These are phyloP conservation scores for Chalaropsis thielavioides DNA, from an alignment of 2,329 filamentous ascomycete species.

Conservation along the genomic window DNA sequence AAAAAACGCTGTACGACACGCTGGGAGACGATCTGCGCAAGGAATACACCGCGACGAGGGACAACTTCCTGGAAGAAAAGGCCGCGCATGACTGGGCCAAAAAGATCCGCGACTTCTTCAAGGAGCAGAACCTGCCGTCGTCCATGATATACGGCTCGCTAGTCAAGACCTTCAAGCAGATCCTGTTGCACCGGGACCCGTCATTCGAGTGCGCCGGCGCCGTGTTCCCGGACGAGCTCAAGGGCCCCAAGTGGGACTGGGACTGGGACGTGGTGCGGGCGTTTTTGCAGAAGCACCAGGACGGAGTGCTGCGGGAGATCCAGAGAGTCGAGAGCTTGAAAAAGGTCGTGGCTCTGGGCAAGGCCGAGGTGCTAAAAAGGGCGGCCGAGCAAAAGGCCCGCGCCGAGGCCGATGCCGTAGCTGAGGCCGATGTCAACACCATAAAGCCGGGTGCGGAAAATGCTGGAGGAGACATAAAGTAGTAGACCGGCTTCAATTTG, in stretches of 20 bases:
- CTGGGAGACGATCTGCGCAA: conserved; percentile 13
- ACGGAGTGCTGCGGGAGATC: background rate
- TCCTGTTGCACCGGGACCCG: conserved; percentile 33
- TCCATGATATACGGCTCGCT: conserved; percentile 20
- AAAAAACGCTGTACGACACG: background rate
- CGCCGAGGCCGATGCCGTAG: background rate
- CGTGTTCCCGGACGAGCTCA: conserved; percentile 2
- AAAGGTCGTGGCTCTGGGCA: conserved; percentile 22
- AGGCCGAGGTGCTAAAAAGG: background rate
- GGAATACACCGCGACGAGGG: conserved; percentile 32
- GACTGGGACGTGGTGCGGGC: conserved; percentile 28
- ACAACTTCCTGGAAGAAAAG: conserved; percentile 29
- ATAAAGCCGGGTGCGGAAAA: background rate
- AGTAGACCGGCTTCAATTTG: background rate
- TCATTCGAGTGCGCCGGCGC: conserved; percentile 25
- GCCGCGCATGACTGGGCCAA: conserved; percentile 30
- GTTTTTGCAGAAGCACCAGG: conserved; percentile 32
- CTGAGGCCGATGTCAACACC: too few species aligned
- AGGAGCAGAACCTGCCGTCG: conserved; percentile 20
- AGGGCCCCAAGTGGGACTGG: conserved; percentile 29
- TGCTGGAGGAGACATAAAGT: background rate
- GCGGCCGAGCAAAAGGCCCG: background rate
- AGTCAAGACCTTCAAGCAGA: conserved; percentile 32
- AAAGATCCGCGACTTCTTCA: conserved; percentile 30
- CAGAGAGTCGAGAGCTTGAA: background rate